phyloP scores from a whole-genome alignment of 768 basidiomycete genomes.

The Xanthoconium purpureum region DNA sequence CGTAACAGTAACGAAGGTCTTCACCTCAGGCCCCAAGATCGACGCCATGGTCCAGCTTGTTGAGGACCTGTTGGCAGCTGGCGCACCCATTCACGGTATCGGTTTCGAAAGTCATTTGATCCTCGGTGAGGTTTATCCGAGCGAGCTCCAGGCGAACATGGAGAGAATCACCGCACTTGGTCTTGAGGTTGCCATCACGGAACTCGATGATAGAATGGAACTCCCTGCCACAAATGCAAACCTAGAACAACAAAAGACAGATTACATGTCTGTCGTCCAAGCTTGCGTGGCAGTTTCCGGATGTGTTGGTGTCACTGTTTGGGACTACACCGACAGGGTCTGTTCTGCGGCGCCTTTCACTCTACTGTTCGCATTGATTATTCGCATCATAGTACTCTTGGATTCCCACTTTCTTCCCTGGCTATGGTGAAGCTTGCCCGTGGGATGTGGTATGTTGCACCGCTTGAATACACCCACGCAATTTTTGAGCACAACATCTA shows the following conservation, averaged over 20 bases:
- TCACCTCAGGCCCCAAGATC: slow-evolving; percentile 23
- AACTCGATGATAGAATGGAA: slow-evolving; percentile 62
- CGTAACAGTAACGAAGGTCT: not conserved
- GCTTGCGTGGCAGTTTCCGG: slow-evolving; percentile 44
- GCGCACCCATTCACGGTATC: slow-evolving; percentile 57
- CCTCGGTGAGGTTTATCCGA: slow-evolving; percentile 51
- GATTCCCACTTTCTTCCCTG: slow-evolving; percentile 6
- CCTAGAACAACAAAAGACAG: slow-evolving; percentile 51
- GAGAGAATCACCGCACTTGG: slow-evolving; percentile 55
- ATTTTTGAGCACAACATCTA: not conserved
- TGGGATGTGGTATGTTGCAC: slow-evolving; percentile 13
- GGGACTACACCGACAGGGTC: slow-evolving; percentile 42
- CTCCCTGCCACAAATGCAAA: slow-evolving; percentile 45
- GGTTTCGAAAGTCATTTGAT: slow-evolving; percentile 62
- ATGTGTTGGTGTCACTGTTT: slow-evolving; percentile 39
- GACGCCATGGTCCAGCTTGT: slow-evolving; percentile 55
- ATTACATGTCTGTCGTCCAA: slow-evolving; percentile 54
- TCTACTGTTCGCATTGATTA: slow-evolving; percentile 4
- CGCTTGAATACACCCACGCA: not conserved
- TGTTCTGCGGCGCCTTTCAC: not conserved
- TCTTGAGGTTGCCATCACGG: slow-evolving; percentile 66
- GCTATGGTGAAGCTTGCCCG: slow-evolving; percentile 15
- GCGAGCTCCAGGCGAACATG: slow-evolving; percentile 45
- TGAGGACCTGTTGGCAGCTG: slow-evolving; percentile 42
- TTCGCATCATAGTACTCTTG: slow-evolving; percentile 14